Evolutionary conservation across 139 green algal genomes (phyloP).

Genomic region (Axilococcus clingmanii): DNA sequence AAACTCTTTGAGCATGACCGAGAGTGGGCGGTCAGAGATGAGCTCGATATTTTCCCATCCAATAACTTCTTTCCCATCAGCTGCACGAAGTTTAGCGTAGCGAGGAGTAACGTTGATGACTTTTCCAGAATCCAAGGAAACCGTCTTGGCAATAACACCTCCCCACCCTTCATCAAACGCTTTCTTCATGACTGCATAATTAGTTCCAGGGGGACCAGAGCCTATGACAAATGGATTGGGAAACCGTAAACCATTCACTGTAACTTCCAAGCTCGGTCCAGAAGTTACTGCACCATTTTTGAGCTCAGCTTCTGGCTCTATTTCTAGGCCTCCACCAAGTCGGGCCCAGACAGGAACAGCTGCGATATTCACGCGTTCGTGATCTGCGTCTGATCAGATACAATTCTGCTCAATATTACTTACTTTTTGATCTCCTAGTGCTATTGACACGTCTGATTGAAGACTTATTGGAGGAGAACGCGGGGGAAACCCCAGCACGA

Average conservation of each 20-base stretch:
- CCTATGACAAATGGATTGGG: constrained; percentile 98
- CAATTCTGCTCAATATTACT: too few species aligned
- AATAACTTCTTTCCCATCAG: constrained; percentile 55
- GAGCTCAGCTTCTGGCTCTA: too few species aligned
- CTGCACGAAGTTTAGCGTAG: constrained; percentile 81
- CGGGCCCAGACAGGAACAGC: too few species aligned
- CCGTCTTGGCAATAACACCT: constrained; percentile 93
- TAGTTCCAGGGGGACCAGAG: constrained; percentile 53
- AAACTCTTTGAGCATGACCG: constrained; percentile 88
- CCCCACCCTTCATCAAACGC: constrained; percentile 98
- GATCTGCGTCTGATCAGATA: too few species aligned
- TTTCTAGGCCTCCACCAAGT: too few species aligned
- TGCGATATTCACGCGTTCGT: too few species aligned
- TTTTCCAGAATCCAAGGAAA: constrained; percentile 81
- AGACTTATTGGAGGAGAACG: too few species aligned
- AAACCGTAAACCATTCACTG: constrained; percentile 82
- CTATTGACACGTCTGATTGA: too few species aligned
- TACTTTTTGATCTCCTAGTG: too few species aligned
- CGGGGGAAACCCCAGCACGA: too few species aligned
- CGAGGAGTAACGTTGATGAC: constrained; percentile 91
- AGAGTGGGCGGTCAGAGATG: constrained; percentile 85
- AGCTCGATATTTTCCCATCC: constrained; percentile 97
- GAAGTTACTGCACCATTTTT: constrained; percentile 30
- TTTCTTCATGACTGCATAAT: constrained; percentile 73
- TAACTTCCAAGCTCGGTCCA: constrained; percentile 67